Evolutionary conservation across 2,329 filamentous ascomycete genomes (phyloP).

Genomic region (Fusarium coffeatum): DNA sequence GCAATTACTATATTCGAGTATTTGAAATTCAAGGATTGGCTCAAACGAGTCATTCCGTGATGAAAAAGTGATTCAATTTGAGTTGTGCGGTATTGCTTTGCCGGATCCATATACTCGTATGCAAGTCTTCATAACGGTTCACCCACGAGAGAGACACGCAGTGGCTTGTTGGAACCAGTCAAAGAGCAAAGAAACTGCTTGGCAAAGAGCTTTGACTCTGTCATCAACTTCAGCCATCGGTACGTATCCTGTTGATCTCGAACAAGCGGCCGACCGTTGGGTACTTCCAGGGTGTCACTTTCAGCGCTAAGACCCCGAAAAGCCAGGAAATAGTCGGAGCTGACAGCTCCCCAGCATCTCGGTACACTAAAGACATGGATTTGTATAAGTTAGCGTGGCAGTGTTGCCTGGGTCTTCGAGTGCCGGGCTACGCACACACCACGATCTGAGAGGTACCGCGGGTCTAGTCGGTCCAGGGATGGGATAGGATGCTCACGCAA

Average conservation of each 20-base stretch:
- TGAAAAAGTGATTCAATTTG: background rate
- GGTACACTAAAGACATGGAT: slow-evolving; percentile 1
- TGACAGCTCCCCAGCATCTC: background rate
- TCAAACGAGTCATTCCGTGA: background rate
- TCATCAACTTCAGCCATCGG: background rate
- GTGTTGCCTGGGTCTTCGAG: background rate
- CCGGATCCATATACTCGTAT: background rate
- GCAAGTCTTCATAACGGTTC: background rate
- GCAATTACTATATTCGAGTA: slow-evolving; percentile 1
- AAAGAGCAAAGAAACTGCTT: background rate
- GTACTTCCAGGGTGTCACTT: background rate
- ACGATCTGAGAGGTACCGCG: background rate
- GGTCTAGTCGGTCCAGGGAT: background rate
- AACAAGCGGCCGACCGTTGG: slow-evolving; percentile 1
- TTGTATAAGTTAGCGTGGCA: background rate
- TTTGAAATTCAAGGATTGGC: background rate
- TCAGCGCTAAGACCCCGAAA: background rate
- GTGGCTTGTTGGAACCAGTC: background rate
- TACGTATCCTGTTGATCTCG: background rate
- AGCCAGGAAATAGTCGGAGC: slow-evolving; percentile 1
- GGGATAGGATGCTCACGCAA: background rate
- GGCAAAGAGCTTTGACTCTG: slow-evolving; percentile 3
- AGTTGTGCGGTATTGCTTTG: slow-evolving; percentile 3
- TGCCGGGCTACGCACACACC: background rate
- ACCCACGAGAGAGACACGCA: background rate